Evolutionary conservation across 225 moss, liverwort and hornwort genomes (phyloP), one percentile per base, ranked within the genome.

Genomic region (Pseudoscleropodium purum): DNA sequence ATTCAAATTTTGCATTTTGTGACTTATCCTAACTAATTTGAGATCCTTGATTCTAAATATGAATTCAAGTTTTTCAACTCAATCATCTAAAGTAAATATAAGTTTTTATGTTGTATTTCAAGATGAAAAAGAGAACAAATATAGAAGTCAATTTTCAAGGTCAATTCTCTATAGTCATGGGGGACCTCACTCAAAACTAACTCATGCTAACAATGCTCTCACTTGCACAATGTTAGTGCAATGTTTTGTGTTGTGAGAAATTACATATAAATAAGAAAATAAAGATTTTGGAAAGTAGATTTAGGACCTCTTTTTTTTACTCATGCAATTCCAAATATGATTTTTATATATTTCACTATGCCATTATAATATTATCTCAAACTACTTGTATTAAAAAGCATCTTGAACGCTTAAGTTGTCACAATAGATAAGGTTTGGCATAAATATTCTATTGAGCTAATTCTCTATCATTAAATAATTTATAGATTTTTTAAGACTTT

Each of bases 91-190:
- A 75, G 7, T 4, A 49, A 47, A 30, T 75, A 2, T 18, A 31
- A 31, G 2, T 18, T 49, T 49, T 11, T 7, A 49, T 33, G 0
- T 8, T 13, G 2, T 20, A 0, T 13, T 2, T 4, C 3, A 51
- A 75, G 33, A 7, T 51, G 1, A 51, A 75, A 30, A 51, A 33
- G 1, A 20, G 4, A 1, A 8, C 2, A 49, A 51, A 7, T 33
- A 3, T 49, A 51, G 8, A 6, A 3, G 5, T 1, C 1, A 34
- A 51, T 76, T 2, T 4, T 51, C n/a, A n/a, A n/a, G n/a, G 5
- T 1, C 1, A 34, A 51, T 76, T 2, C 3, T 51, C 1, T 0
- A 0, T 34, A 0, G 3, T 11, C 1, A 52, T 23, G 13, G 9
- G 0, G 0, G 2, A 23, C 13, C 5, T 7, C 0, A 0, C 2